phyloP scores from a whole-genome alignment of 2,329 filamentous ascomycete genomes.

The Fusarium luffae region DNA sequence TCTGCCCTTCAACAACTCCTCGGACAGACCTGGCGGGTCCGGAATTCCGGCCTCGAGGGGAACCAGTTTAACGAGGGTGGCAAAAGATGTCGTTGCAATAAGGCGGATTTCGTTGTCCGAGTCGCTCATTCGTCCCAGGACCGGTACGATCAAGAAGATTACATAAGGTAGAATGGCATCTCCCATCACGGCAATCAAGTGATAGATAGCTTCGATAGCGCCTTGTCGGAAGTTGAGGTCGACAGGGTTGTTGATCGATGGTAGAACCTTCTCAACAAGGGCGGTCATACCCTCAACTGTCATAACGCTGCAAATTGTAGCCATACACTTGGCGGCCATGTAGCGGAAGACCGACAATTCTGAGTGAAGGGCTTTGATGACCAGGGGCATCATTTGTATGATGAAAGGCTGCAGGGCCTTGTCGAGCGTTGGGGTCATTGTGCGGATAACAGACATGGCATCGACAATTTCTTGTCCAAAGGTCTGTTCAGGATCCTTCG shows the following conservation, averaged over 20 bases:
- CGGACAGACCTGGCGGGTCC: constrained; percentile 91
- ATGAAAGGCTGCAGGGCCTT: constrained; percentile 80
- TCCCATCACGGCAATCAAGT: constrained; percentile 98
- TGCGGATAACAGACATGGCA: constrained; percentile 90
- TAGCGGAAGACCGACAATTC: constrained; percentile 93
- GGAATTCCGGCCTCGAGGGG: constrained; percentile 97
- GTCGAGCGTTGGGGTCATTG: constrained; percentile 91
- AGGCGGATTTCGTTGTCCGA: constrained; percentile 95
- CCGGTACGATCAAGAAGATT: constrained; percentile 97
- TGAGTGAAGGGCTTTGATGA: constrained; percentile 89
- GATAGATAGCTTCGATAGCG: constrained; percentile 94
- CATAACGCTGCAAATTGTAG: constrained; percentile 96
- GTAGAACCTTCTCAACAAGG: constrained; percentile 90
- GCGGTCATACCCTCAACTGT: constrained; percentile 96
- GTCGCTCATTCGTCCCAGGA: constrained; percentile 97
- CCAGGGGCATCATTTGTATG: constrained; percentile 82
- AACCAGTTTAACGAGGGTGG: constrained; percentile 95
- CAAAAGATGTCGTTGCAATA: constrained; percentile 95
- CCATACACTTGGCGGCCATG: constrained; percentile 96
- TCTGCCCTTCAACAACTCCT: constrained; percentile 87
- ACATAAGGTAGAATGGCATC: constrained; percentile 96
- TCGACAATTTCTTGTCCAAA: constrained; percentile 95
- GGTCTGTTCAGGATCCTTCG: constrained; percentile 76
- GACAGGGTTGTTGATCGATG: constrained; percentile 88
- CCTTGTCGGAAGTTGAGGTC: constrained; percentile 92